Percentiles rank a stretch among this genome's conserved stretches.
These are phyloP conservation scores for Diplodia scrobiculata DNA, from an alignment of 2,329 filamentous ascomycete species.

Conservation along the genomic window DNA sequence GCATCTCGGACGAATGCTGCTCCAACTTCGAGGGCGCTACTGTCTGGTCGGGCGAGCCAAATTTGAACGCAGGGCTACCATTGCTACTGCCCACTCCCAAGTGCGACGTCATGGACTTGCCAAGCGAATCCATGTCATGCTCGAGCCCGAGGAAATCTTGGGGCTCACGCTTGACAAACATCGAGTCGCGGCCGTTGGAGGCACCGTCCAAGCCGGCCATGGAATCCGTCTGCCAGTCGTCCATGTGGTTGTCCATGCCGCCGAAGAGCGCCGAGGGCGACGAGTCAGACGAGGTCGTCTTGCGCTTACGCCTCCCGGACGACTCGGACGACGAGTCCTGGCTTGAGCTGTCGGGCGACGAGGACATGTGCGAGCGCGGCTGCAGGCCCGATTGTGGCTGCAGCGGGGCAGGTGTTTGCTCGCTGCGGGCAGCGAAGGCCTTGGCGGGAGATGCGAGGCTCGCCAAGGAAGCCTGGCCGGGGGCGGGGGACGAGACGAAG, in stretches of 20 bases:
- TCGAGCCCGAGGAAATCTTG: conserved; percentile 33
- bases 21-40: conserved; percentile 15
- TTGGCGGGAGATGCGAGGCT: conserved; percentile 20
- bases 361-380: conserved; percentile 33
- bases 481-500: conserved; percentile 24
- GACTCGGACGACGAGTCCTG: conserved; percentile 49
- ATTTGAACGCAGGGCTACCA: conserved; percentile 52
- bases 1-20: neutral
- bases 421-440: neutral
- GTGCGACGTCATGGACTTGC: conserved; percentile 53
- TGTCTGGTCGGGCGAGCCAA: conserved; percentile 10
- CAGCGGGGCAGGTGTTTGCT: conserved; percentile 20
- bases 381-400: conserved; percentile 23
- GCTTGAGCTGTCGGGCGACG: conserved; percentile 46
- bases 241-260: conserved; percentile 13
- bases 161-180: conserved; percentile 30
- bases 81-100: conserved; percentile 60
- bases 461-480: conserved; percentile 3
- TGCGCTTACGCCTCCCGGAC: conserved; percentile 46
- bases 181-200: conserved; percentile 33
- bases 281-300: conserved; percentile 43
- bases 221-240: conserved; percentile 22
- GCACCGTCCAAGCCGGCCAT: neutral
- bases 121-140: conserved; percentile 45
- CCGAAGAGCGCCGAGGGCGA: conserved; percentile 36